Base-by-base conservation (phyloP, 305 asterid genomes). In the Stenogyne calaminthoides region DNA sequence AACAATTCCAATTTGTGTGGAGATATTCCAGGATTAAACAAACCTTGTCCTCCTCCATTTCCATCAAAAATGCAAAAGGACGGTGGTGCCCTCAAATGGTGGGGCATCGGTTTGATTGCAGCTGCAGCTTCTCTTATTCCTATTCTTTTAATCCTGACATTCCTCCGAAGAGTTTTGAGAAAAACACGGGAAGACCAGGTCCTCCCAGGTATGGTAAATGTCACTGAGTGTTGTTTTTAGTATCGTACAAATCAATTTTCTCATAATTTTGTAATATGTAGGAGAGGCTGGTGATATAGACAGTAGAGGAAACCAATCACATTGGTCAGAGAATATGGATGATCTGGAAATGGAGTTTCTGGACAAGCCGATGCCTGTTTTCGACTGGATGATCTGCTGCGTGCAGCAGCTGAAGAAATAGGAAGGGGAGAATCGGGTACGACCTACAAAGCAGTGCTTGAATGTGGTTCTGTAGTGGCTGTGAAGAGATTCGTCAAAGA, bases 301-400 rank as follows among this genome's bases (percentile, higher is more conserved):
- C 9, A 16, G 16, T 57, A 61, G 62, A 37, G 80, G 67, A 51
- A 81, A 37, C 73, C 56, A 25, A 67, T 64, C 67, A 0, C 79
- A 32, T 6, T 83, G 88, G 91, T 79, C 85, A 2, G 81, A 63
- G 69, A 79, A 82, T 57, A 59, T 67, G 16, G 88, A 82, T 56
- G 88, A 82, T 61, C 60, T 73, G 52, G 86, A 82, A 18, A 25
- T 88, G 75, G 87, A 77, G 79, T 85, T 88, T 69, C 34, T 78
- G 63, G 83, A 82, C 42, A 82, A 72, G 72, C 77, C 77, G 18
- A 25, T 78, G 72, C 79, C 77, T 18, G 19, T 78, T 5, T 90
- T 90, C 25, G 94, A 88, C 37, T 90, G 81, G 95, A 90, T 46
- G 96, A 90, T 70, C 78, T 88, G 76, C 68, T 90, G 42, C 82